Base-by-base conservation (phyloP, 2,329 filamentous ascomycete species). In the Penicillium polonicum region DNA sequence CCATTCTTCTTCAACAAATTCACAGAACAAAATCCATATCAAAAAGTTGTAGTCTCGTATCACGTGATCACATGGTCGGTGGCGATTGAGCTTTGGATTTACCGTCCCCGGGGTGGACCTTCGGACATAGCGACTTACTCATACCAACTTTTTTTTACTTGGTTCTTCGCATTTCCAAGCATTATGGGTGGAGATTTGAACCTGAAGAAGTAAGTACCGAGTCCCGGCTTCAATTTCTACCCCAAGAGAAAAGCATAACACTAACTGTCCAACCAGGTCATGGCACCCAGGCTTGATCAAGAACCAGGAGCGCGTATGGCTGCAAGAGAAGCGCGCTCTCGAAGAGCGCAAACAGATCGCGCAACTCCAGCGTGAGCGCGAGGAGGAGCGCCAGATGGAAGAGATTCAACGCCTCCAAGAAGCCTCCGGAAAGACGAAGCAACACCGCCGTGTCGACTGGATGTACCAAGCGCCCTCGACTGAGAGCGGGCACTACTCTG, bases 181-280 rank as follows among this genome's bases (percentile, higher is more conserved):
- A 89, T 78, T 64, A 96, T 95, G 89, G 92, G 92, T 80, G 92
- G 92, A 72, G 92, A 97, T 83, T 85, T 99, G 71, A 97, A 97
- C 72, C 79, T 96, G 68, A 97, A 97, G 79, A 91, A 92, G 78
- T 90, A 59, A 61, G 68, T 58, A 25, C 8, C 5, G 2, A 8
- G 5, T 17, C 2, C 23, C 3, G 7, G 9, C 9, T 29, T 19
- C 12, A 25, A 10, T 2, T 38, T 45, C 6, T n/a, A n/a, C 31
- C n/a, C 21, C 9, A 15, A 50, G 19, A 48, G 52, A 7, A 48
- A 57, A 46, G 38, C 44, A 39, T 48, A 29, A 57, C 27, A 54
- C 57, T 59, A 55, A 68, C 56, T 48, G 66, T 44, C 70, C 29
- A 21, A 70, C 56, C 19, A 87, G 87, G 74, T 85, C 90, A 82